These are phyloP conservation scores for Amaranthus cruentus DNA, from an alignment of 148 eudicot species.

Conservation along the genomic window DNA sequence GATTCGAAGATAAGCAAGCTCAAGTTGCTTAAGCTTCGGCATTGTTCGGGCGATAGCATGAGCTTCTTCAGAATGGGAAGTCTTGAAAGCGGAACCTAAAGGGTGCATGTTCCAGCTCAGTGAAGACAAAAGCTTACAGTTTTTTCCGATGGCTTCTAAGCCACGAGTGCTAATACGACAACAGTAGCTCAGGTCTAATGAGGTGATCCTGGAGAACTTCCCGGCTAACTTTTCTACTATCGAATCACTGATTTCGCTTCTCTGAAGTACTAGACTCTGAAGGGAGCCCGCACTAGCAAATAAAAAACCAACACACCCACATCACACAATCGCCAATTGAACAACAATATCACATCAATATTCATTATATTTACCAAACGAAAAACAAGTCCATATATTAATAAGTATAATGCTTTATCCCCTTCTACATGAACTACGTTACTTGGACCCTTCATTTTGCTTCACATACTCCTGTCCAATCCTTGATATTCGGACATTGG, in stretches of 20 bases:
- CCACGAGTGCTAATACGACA: slow-evolving; percentile 40
- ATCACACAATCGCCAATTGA: slow-evolving; percentile 15
- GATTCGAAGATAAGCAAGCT: slow-evolving; percentile 51
- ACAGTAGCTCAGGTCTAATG: slow-evolving; percentile 63
- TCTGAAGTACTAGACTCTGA: slow-evolving; percentile 42
- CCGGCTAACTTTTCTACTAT: slow-evolving; percentile 54
- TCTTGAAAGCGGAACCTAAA: slow-evolving; percentile 23
- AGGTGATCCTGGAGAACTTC: slow-evolving; percentile 38
- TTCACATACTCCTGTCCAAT: too few relatives aligned
- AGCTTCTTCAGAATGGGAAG: slow-evolving; percentile 58
- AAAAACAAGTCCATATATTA: background rate
- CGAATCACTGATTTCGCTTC: slow-evolving; percentile 52
- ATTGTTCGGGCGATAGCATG: slow-evolving; percentile 55
- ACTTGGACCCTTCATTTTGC: too few relatives aligned
- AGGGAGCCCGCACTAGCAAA: slow-evolving; percentile 56
- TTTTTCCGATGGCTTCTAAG: slow-evolving; percentile 56
- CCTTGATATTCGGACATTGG: too few relatives aligned
- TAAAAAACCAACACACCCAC: slow-evolving; percentile 8
- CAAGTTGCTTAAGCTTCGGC: slow-evolving; percentile 68
- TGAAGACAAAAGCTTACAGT: slow-evolving; percentile 48
- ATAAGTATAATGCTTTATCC: too few relatives aligned
- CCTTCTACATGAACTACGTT: too few relatives aligned
- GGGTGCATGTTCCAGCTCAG: slow-evolving; percentile 76
- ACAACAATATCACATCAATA: background rate
- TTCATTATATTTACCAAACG: background rate